phyloP scores from a whole-genome alignment of 352 stramenopile species.

The Elongisporangium prolatum region DNA sequence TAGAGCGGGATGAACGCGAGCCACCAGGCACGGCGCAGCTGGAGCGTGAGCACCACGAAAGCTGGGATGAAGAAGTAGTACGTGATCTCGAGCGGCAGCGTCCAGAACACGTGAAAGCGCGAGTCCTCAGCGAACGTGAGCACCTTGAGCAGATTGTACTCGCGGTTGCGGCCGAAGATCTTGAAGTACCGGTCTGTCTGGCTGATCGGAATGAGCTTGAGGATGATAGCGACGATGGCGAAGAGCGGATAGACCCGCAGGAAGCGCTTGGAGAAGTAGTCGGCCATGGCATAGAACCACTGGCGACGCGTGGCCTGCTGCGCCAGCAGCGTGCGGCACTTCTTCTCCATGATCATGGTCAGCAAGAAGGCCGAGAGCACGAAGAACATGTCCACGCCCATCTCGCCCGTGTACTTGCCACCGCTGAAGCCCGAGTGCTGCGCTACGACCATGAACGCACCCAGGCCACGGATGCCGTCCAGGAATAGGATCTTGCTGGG shows the following conservation, averaged over 20 bases:
- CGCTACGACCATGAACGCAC: slow-evolving; percentile 21
- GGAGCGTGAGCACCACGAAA: slow-evolving; percentile 19
- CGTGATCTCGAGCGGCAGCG: slow-evolving; percentile 39
- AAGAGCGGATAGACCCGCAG: slow-evolving; percentile 33
- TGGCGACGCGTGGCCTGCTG: slow-evolving; percentile 16
- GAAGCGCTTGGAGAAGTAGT: slow-evolving; percentile 36
- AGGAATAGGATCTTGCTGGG: slow-evolving; percentile 31
- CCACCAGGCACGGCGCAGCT: slow-evolving; percentile 28
- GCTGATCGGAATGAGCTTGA: slow-evolving; percentile 2
- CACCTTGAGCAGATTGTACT: slow-evolving; percentile 41
- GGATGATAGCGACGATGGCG: slow-evolving; percentile 10
- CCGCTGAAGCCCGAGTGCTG: slow-evolving; percentile 20
- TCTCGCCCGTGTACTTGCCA: no score
- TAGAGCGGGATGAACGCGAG: slow-evolving; percentile 21
- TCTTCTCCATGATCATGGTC: slow-evolving; percentile 32
- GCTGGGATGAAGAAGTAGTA: slow-evolving; percentile 44
- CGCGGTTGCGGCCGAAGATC: slow-evolving; percentile 12
- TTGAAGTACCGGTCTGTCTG: slow-evolving; percentile 21
- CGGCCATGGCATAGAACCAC: slow-evolving; percentile 17
- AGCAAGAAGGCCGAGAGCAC: slow-evolving; percentile 35
- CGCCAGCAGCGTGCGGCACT: slow-evolving; percentile 19
- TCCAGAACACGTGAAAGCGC: slow-evolving; percentile 51
- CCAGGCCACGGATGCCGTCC: slow-evolving; percentile 26
- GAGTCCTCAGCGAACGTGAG: slow-evolving; percentile 27
- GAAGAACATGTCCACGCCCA: slow-evolving; percentile 28